Evolutionary conservation across 1,284 basidiomycete genomes (phyloP).

Genomic region (Entoloma clypeatum): DNA sequence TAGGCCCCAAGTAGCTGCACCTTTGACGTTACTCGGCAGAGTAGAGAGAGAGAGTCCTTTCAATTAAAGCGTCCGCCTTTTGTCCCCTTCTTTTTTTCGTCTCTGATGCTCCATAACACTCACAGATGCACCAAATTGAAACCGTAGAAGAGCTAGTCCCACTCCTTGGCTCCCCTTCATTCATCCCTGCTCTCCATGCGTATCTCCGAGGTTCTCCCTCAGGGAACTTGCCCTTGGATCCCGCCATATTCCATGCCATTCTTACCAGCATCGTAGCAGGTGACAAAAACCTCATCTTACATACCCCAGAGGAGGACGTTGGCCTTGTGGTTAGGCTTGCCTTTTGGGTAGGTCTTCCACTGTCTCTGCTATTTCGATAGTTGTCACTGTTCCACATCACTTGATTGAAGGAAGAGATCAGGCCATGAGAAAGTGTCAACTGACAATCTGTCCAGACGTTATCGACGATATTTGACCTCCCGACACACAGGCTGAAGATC

Average conservation of each 20-base stretch:
- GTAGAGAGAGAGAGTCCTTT: no score
- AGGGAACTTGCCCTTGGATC: constrained; percentile 50
- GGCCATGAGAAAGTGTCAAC: no score
- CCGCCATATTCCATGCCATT: constrained; percentile 60
- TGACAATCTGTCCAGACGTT: constrained; percentile 42
- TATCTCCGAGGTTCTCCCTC: constrained; percentile 42
- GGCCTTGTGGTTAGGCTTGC: constrained; percentile 50
- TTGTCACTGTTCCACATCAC: constrained; percentile 1
- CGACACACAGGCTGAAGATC: constrained; percentile 55
- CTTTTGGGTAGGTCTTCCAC: constrained; percentile 46
- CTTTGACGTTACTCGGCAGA: no score
- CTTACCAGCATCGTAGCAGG: constrained; percentile 61
- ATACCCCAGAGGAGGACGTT: constrained; percentile 59
- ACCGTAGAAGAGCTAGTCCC: constrained; percentile 20
- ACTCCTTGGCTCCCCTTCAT: constrained; percentile 44
- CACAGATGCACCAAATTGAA: constrained; percentile 16
- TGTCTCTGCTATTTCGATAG: constrained; percentile 4
- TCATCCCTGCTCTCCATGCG: constrained; percentile 49
- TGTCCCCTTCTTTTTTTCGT: no score
- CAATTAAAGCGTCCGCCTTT: no score
- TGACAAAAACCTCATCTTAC: constrained; percentile 57
- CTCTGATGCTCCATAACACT: not conserved
- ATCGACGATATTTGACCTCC: constrained; percentile 53
- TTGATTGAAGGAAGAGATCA: no score
- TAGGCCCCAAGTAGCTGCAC: no score